Base-by-base conservation (phyloP, 768 basidiomycete species). In the Macrolepiota dolichaula region DNA sequence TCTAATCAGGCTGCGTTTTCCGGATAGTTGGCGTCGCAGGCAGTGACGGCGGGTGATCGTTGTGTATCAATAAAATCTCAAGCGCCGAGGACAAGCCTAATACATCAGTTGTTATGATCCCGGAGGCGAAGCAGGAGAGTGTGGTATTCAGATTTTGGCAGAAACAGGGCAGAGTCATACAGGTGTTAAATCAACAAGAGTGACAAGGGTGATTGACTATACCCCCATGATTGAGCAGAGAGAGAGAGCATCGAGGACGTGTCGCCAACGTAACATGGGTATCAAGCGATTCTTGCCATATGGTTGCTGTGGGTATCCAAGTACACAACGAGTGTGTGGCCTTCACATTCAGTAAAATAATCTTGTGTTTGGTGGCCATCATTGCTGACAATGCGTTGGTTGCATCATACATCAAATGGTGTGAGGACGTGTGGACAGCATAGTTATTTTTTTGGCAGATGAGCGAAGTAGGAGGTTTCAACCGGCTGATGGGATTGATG, bases 391-490 rank as follows among this genome's bases (percentile, higher is more conserved):
- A 40, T 55, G 37, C 27, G 46, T 47, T 44, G 37, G 59, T 61
- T 49, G 44, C 52, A 61, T 61, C 59, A 61, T 22, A 40, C 10
- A 55, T 61, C 59, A 61, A 55, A 15, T 42, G 57, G 51, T 13
- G 37, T 44, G 55, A 46, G 38, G 51, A 42, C 37, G 51, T 60
- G 52, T 47, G n/a, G n/a, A 61, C 59, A 61, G 53, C 53, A 55
- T 54, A 44, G 52, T 12, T 37, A 47, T 47, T 22, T 59, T 47
- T 22, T 59, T 52, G 59, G 52, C 59, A 60, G 59, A 60, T 60
- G 52, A 51, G n/a, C 12, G 52, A 29, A 19, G 29, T 25, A 46
- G 24, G 36, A 49, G 59, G 59, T 59, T 59, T 51, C 57, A 51
- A 37, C 17, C 50, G 22, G 10, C 15, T 59, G 57, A 59, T 59